Evolutionary conservation across 345 rosid genomes (phyloP).

Genomic region (Eucalyptus pauciflora): DNA sequence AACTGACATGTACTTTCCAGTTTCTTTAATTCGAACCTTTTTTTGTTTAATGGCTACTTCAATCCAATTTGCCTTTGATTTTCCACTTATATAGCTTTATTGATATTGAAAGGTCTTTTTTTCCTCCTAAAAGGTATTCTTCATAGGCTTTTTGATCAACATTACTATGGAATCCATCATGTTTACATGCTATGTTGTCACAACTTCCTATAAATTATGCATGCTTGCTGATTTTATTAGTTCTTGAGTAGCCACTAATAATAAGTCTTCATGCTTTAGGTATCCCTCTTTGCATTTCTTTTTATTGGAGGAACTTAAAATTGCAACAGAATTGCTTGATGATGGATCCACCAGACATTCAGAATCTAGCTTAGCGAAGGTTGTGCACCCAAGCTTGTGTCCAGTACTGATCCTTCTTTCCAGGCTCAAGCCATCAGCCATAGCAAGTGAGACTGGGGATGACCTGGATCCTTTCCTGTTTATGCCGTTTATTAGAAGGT

Average conservation of each 20-base stretch:
- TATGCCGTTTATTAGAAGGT: conserved; percentile 87
- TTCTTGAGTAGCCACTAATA: background rate
- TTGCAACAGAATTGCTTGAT: conserved; percentile 59
- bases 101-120: background rate
- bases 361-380: conserved; percentile 51
- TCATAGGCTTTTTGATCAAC: background rate
- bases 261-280: conserved; percentile 26
- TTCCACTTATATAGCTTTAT: background rate
- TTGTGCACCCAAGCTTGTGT: conserved; percentile 93
- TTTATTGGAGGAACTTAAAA: conserved; percentile 57
- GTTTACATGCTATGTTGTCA: background rate
- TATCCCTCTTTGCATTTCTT: conserved; percentile 83
- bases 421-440: conserved; percentile 90
- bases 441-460: conserved; percentile 82
- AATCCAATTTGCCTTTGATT: background rate
- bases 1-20: background rate
- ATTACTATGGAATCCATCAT: background rate
- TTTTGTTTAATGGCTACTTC: background rate
- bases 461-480: conserved; percentile 84
- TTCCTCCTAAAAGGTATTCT: background rate
- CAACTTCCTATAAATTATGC: background rate
- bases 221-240: background rate
- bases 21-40: background rate
- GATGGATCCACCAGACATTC: conserved; percentile 31
- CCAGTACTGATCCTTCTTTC: conserved; percentile 87